Conservation (phyloP, 2,329 filamentous ascomycete genomes). For the Neofusicoccum umdonicola region DNA sequence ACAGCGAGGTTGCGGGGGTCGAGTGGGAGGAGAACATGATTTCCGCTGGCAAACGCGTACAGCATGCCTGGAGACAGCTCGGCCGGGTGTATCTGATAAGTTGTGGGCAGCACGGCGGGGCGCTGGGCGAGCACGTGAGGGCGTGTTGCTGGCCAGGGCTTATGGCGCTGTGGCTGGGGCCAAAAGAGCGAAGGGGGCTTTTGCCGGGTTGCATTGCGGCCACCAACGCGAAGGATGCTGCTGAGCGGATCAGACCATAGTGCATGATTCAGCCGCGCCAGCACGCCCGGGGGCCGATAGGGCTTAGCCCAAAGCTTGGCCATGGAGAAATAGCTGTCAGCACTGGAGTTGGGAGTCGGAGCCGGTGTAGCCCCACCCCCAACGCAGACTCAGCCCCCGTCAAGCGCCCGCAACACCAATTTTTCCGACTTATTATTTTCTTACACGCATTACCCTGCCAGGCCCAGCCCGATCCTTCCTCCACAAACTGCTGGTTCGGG, state of each 20-base stretch:
- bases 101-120: neutral
- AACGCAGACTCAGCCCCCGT: neutral
- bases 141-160: neutral
- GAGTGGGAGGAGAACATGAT: neutral
- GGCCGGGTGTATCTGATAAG: neutral
- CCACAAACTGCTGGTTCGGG: neutral
- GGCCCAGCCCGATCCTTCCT: neutral
- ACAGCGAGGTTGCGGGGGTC: neutral
- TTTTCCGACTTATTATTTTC: neutral
- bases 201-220: neutral
- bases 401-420: neutral
- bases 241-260: neutral
- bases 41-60: neutral
- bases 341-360: too few species aligned
- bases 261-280: neutral
- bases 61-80: neutral
- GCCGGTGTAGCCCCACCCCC: too few species aligned
- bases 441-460: neutral
- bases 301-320: neutral
- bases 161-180: neutral
- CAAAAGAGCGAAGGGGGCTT: neutral
- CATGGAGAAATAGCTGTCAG: neutral
- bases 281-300: too few species aligned
- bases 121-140: neutral
- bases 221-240: constrained; percentile 2